A percentile compares a stretch with the other conserved stretches of the same genome.
These are phyloP conservation scores for Pythium aquatile DNA, from an alignment of 352 stramenopile genomes.

Conservation along the genomic window DNA sequence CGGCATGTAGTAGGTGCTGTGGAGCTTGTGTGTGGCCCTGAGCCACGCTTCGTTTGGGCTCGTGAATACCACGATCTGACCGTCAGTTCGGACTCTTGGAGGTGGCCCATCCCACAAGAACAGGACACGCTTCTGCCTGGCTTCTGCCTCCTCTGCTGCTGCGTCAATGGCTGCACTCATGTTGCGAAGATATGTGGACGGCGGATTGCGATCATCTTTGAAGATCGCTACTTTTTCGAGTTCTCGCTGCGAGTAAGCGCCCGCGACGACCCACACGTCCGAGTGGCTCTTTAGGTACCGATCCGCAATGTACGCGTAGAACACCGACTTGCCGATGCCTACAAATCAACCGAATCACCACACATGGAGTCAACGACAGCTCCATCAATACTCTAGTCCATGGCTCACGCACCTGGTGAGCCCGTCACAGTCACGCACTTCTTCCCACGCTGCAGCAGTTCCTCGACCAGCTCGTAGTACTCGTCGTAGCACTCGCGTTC, in stretches of 20 bases:
- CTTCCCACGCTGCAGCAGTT: background rate
- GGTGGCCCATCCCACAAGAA: background rate
- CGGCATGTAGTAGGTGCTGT: background rate
- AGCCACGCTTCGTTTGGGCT: background rate
- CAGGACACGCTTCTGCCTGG: background rate
- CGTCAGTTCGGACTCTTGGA: no score
- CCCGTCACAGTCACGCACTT: background rate
- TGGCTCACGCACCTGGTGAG: background rate
- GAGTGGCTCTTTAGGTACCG: background rate
- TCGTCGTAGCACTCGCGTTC: background rate
- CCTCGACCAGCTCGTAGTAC: background rate
- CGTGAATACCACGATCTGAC: background rate
- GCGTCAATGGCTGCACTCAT: no score
- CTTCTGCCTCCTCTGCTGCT: no score
- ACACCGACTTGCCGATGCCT: conserved; percentile 1
- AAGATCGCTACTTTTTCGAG: no score
- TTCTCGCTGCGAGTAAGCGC: no score
- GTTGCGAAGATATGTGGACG: no score
- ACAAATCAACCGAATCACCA: background rate
- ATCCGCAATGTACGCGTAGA: background rate
- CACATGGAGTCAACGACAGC: no score
- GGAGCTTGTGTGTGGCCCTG: background rate
- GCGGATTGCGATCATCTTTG: no score
- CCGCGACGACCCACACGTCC: background rate
- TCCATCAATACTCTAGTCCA: no score